These are phyloP conservation scores for Pythium graminicola DNA, from an alignment of 352 stramenopile species.

Conservation along the genomic window DNA sequence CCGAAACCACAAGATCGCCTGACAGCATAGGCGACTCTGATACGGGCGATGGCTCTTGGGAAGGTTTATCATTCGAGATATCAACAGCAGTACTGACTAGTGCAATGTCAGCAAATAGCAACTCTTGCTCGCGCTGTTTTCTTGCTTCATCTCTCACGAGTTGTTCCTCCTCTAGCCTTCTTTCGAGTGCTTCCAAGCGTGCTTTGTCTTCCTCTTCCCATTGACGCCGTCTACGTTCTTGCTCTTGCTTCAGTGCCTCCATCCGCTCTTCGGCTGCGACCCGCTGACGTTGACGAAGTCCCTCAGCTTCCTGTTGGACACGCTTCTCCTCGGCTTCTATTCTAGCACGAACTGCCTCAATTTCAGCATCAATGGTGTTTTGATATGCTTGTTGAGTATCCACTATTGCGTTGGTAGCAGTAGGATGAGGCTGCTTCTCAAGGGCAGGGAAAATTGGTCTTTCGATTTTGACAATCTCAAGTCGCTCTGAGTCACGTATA, in stretches of 20 bases:
- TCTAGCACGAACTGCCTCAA: slow-evolving; percentile 35
- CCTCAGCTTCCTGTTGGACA: slow-evolving; percentile 34
- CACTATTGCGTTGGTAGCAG: background rate
- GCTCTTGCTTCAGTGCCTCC: slow-evolving; percentile 48
- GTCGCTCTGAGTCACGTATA: background rate
- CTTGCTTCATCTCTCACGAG: slow-evolving; percentile 26
- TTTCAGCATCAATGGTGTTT: slow-evolving; percentile 24
- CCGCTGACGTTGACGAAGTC: slow-evolving; percentile 37
- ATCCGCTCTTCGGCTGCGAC: slow-evolving; percentile 49
- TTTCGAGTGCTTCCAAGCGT: slow-evolving; percentile 40
- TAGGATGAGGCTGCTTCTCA: background rate
- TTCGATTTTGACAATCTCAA: background rate
- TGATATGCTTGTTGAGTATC: background rate
- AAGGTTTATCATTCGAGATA: too few species aligned
- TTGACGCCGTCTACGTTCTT: slow-evolving; percentile 53
- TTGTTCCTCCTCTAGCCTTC: slow-evolving; percentile 39
- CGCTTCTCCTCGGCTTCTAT: slow-evolving; percentile 41
- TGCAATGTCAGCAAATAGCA: slow-evolving; percentile 16
- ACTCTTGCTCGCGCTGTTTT: slow-evolving; percentile 28
- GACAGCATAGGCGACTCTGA: too few species aligned
- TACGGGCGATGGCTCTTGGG: too few species aligned
- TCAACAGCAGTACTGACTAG: too few species aligned
- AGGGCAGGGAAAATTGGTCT: background rate
- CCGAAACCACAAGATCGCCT: slow-evolving; percentile 16
- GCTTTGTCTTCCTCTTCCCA: slow-evolving; percentile 64